phyloP scores from a whole-genome alignment of 352 stramenopile species.

The Pythium dissimile region DNA sequence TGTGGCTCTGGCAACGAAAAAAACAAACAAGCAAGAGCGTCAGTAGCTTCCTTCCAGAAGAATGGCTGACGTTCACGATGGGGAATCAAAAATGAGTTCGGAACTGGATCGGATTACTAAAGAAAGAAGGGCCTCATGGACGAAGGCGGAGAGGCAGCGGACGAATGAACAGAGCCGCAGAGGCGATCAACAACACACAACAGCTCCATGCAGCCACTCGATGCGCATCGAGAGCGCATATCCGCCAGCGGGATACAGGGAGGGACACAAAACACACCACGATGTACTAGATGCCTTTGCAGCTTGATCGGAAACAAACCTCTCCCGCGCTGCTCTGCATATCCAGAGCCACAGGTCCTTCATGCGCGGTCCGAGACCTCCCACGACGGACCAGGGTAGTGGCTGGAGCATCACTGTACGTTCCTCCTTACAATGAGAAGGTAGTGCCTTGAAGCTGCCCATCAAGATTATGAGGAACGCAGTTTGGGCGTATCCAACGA shows the following conservation, averaged over 20 bases:
- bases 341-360: slow-evolving; percentile 4
- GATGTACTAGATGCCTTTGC: slow-evolving; percentile 77
- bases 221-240: neutral
- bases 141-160: slow-evolving; percentile 1
- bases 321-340: slow-evolving; percentile 53
- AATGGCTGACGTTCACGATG: too few relatives aligned
- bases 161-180: neutral
- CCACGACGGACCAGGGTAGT: neutral
- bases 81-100: too few relatives aligned
- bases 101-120: slow-evolving; percentile 89
- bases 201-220: neutral
- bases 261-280: neutral
- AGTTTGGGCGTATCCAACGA: too few relatives aligned
- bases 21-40: too few relatives aligned
- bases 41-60: too few relatives aligned
- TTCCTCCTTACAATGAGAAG: slow-evolving; percentile 81
- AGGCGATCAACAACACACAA: neutral
- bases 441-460: slow-evolving; percentile 68
- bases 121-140: slow-evolving; percentile 38
- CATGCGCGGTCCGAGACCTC: neutral
- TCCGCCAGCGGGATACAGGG: neutral
- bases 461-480: slow-evolving; percentile 84
- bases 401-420: slow-evolving; percentile 24
- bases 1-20: too few relatives aligned
- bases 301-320: slow-evolving; percentile 46